Percentiles rank a stretch among this genome's conserved stretches.
Conservation (phyloP, 805 yeast genomes). For the Starmerella asiatica region DNA sequence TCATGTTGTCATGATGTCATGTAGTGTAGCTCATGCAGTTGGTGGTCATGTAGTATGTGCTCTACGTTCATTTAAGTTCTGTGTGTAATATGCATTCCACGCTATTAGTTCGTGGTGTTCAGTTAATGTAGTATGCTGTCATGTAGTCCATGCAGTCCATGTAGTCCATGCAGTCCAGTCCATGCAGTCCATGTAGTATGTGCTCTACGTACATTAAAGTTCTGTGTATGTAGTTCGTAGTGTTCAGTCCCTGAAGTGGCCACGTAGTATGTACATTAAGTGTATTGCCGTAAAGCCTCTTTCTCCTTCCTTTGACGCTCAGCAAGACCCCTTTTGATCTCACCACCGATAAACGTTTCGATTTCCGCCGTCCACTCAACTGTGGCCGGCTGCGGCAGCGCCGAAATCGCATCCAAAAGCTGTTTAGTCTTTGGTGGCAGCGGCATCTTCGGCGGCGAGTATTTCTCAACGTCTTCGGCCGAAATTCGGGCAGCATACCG, state of each 20-base stretch:
- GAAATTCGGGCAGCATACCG: constrained; percentile 39
- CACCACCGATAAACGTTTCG: constrained; percentile 39
- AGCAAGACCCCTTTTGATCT: constrained; percentile 22
- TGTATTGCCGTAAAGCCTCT: constrained; percentile 12
- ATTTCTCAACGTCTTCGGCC: constrained; percentile 46
- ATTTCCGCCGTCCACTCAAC: constrained; percentile 38
- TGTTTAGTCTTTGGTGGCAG: constrained; percentile 38
- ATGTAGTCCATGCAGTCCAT: no score
- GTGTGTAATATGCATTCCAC: no score
- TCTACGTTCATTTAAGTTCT: no score
- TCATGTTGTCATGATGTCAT: no score
- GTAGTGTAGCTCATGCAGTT: no score
- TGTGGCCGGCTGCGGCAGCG: constrained; percentile 25
- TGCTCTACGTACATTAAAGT: no score
- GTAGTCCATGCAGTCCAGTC: constrained; percentile 3
- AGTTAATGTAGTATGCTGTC: no score
- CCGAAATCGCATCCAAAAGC: constrained; percentile 26
- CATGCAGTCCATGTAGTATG: no score
- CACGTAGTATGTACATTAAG: constrained; percentile 4
- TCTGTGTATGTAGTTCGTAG: no score
- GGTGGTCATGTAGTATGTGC: no score
- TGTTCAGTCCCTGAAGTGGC: no score
- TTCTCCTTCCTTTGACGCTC: constrained; percentile 13
- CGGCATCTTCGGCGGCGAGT: constrained; percentile 69
- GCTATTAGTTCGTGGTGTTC: no score